Evolutionary conservation across 177 flowering plant genomes (phyloP).

Genomic region (Vitis hybrid): DNA sequence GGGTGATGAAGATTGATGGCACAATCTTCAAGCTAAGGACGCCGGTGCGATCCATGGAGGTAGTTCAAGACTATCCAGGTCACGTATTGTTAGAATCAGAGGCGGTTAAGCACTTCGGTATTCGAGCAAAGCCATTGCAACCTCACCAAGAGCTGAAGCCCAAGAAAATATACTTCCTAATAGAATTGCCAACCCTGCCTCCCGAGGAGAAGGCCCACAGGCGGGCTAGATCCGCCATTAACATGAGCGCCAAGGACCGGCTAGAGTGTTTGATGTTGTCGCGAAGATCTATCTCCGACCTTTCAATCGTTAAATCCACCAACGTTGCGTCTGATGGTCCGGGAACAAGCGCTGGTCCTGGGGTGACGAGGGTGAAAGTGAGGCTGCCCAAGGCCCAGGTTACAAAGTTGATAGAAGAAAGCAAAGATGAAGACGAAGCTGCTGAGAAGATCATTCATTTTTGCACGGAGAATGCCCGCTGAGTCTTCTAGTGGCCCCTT

Average conservation of each 20-base stretch:
- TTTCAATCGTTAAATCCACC: constrained; percentile 22
- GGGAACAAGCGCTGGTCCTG: constrained; percentile 1
- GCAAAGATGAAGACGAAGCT: constrained; percentile 39
- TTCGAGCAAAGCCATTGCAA: constrained; percentile 59
- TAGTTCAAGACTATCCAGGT: constrained; percentile 58
- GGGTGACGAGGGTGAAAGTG: constrained; percentile 41
- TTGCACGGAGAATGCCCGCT: constrained; percentile 16
- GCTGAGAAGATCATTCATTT: constrained; percentile 46
- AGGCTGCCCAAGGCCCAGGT: constrained; percentile 47
- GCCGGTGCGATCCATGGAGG: constrained; percentile 48
- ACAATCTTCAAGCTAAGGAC: constrained; percentile 53
- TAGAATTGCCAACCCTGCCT: constrained; percentile 45
- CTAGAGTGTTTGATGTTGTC: constrained; percentile 63
- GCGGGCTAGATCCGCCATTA: constrained; percentile 34
- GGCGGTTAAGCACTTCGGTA: constrained; percentile 50
- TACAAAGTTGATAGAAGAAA: constrained; percentile 43
- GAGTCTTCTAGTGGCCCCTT: too few relatives aligned
- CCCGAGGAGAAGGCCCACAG: constrained; percentile 25
- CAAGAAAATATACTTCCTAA: constrained; percentile 58
- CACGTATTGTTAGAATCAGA: constrained; percentile 59
- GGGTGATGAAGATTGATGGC: constrained; percentile 76
- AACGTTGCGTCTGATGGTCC: constrained; percentile 2
- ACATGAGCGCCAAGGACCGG: constrained; percentile 66
- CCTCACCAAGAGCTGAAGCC: constrained; percentile 45
- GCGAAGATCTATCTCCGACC: constrained; percentile 52